Conservation (phyloP, 2,329 filamentous ascomycete genomes). For the Cyclaneusma minus region DNA sequence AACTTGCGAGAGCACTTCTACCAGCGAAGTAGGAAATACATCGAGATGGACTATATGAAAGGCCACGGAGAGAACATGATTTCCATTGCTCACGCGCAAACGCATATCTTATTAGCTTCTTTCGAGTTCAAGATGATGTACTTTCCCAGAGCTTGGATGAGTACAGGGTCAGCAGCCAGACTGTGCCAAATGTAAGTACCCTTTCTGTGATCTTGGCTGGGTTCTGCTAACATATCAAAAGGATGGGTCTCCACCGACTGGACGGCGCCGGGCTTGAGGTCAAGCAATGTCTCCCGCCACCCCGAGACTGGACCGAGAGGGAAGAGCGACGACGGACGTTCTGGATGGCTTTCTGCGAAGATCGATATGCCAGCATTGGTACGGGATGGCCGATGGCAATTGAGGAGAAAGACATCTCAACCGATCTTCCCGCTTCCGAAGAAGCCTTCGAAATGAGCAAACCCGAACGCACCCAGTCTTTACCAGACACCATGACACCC, state of each 20-base stretch:
- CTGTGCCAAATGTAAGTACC: constrained; percentile 61
- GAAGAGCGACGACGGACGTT: constrained; percentile 88
- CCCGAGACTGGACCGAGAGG: constrained; percentile 84
- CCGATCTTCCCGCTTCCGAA: constrained; percentile 70
- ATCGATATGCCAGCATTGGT: constrained; percentile 87
- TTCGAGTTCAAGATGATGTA: constrained; percentile 98
- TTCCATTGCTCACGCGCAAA: constrained; percentile 72
- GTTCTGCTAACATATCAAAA: constrained; percentile 40
- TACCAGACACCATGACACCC: constrained; percentile 55
- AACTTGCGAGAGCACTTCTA: constrained; percentile 81
- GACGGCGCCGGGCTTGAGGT: constrained; percentile 76
- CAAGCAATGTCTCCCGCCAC: constrained; percentile 75
- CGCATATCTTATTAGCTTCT: constrained; percentile 61
- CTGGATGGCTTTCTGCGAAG: constrained; percentile 84
- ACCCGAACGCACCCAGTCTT: constrained; percentile 52
- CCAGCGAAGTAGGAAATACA: constrained; percentile 73
- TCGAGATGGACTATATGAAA: constrained; percentile 79
- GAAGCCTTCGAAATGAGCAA: constrained; percentile 72
- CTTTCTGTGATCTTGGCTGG: constrained; percentile 25
- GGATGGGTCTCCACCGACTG: constrained; percentile 82
- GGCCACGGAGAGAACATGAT: constrained; percentile 84
- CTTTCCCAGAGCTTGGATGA: constrained; percentile 92
- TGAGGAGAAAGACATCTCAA: constrained; percentile 82
- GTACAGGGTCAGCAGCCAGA: constrained; percentile 66
- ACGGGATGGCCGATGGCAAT: constrained; percentile 95